Evolutionary conservation across 768 basidiomycete species (phyloP), one percentile per base, ranked within the genome.

Genomic region (Sporobolomyces phaffii): DNA sequence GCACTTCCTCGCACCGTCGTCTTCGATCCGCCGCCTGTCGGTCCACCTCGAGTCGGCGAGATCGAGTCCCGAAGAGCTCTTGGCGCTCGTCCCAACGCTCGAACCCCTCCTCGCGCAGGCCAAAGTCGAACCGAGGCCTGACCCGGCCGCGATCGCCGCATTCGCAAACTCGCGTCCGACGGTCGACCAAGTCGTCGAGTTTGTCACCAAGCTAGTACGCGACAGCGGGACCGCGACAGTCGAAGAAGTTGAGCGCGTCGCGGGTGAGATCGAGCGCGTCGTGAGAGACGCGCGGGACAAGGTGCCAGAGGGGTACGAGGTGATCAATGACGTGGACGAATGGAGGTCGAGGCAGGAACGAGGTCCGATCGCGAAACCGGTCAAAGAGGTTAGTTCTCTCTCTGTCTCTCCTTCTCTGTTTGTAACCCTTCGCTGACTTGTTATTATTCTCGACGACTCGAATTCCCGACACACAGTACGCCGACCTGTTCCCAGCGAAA

Each of bases 11-110:
- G 87, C 81, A 0, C 89, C 89, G 0, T 68, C 33, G 79, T 33
- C 82, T 80, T 78, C 79, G 91, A 57, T 91, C 92, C 1, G 81
- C 90, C 51, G 94, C 93, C 69, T 80, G 89, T 78, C 80, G 81
- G 49, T 90, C 90, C 15, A 86, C 85, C 74, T 87, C 51, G 22
- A 67, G 84, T 76, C 82, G 83, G 22, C 82, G 77, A 11, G 79
- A 80, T 72, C 84, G 81, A 68, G 82, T 91, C 75, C 88, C 74
- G 74, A 79, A 2, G 81, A 83, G 6, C 85, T 89, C 7, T 81
- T 84, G 41, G 78, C 83, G 62, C 85, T 83, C 8, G 87, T 92
- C 69, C 76, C 75, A 17, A 75, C 81, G 15, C 79, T 90, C 29
- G 81, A 79, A 40, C 77, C 79, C 60, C 78, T 82, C 53, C 38